Evolutionary conservation across 257 asterid genomes (phyloP), one percentile per base, ranked within the genome.

Genomic region (Knoxia roxburghii): DNA sequence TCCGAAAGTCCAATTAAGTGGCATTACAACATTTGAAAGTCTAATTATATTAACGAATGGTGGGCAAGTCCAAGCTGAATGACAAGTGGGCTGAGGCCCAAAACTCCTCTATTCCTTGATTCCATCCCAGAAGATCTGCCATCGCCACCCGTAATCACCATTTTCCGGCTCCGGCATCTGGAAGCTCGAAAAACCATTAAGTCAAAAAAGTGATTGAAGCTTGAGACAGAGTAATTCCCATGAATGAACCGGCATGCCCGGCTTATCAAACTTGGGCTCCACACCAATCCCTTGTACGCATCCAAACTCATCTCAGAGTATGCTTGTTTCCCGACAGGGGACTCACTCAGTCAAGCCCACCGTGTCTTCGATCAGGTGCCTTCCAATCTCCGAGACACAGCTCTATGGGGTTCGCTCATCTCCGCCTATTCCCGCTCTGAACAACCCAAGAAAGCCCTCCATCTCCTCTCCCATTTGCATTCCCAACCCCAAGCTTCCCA

Each of bases 371-470:
- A 77, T 59, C 75, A 75, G 75, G 82, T 80, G 56, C 82, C 82
- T 21, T 59, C n/a, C 40, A 51, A 63, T 27, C 72, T 72, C 61
- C 24, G 63, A 75, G 85, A 81, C 68, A 78, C 78, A 24, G 53
- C 80, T 21, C 63, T 81, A 66, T 81, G 85, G 85, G 75, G 76
- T 41, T 63, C 80, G 18, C 78, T 81, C 75, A 77, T 81, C 70
- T 75, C 85, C 41, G 74, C 77, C 12, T 81, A 72, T 14, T 55
- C 77, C 65, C 80, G 82, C 24, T 78, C 76, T 57, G 53, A 56
- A 56, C 68, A 72, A 17, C 74, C 76, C 59, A 67, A 41, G 15
- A 61, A 65, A 0, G 80, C 82, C 54, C 76, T 80, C 73, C 70
- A 54, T 18, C 73, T 80, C 62, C 75, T 77, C 68, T 72, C 68